Evolutionary conservation across 2,329 filamentous ascomycete species (phyloP).

Genomic region (Colletotrichum falcatum): DNA sequence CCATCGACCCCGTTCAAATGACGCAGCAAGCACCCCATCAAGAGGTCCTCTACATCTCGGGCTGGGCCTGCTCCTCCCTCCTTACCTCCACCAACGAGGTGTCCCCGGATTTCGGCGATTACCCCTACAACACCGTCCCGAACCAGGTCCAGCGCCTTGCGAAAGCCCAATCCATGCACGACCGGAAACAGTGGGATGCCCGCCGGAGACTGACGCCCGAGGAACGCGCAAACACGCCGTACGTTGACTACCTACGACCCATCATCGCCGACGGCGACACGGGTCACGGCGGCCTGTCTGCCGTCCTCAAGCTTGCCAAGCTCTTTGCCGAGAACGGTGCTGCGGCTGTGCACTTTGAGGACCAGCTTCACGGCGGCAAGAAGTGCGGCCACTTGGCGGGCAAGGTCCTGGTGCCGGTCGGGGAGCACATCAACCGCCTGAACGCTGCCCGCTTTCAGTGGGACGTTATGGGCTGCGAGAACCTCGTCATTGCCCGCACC

Average conservation of each 20-base stretch:
- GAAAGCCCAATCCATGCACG: constrained; percentile 97
- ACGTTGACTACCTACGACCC: constrained; percentile 91
- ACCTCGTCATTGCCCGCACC: constrained; percentile 92
- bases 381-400: constrained; percentile 97
- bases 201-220: constrained; percentile 81
- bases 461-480: constrained; percentile 98
- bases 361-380: constrained; percentile 97
- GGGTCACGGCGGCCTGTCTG: constrained; percentile 90
- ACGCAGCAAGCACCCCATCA: constrained; percentile 97
- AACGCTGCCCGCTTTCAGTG: constrained; percentile 95
- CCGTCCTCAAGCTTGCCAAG: constrained; percentile 96
- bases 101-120: constrained; percentile 97
- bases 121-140: constrained; percentile 98
- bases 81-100: constrained; percentile 97
- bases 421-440: constrained; percentile 96
- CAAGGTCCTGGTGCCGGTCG: constrained; percentile 92
- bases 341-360: constrained; percentile 96
- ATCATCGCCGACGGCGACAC: constrained; percentile 98
- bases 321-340: constrained; percentile 97
- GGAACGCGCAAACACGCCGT: constrained; percentile 80
- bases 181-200: constrained; percentile 93
- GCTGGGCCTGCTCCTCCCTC: constrained; percentile 96
- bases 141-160: constrained; percentile 97
- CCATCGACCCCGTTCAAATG: constrained; percentile 99
- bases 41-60: constrained; percentile 94